phyloP scores from a whole-genome alignment of 257 asterid species.

The Solanum tacnaense region DNA sequence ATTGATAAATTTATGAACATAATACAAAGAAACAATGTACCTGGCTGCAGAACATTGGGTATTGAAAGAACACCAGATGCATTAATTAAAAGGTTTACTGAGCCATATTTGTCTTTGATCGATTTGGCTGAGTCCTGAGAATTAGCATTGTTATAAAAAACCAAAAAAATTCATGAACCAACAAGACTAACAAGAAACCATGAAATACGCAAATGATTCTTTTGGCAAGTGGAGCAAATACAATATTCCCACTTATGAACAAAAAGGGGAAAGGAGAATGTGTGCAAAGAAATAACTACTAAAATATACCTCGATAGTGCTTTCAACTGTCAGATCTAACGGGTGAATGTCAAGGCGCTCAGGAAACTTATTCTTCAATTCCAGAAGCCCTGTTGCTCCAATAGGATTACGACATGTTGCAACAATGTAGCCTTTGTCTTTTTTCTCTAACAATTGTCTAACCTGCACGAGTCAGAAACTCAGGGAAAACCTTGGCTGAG shows the following conservation, averaged over 20 bases:
- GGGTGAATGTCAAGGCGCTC: conserved; percentile 67
- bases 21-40: conserved; percentile 21
- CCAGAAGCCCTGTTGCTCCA: conserved; percentile 52
- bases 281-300: background rate
- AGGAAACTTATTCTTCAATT: conserved; percentile 52
- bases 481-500: background rate
- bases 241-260: background rate
- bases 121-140: conserved; percentile 61
- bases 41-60: conserved; percentile 74
- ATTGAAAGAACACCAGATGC: conserved; percentile 83
- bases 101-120: conserved; percentile 66
- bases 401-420: conserved; percentile 90
- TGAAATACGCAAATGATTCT: background rate
- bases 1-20: background rate
- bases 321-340: conserved; percentile 70
- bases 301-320: conserved; percentile 65
- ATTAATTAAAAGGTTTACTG: conserved; percentile 70
- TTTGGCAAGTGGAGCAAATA: background rate
- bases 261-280: background rate
- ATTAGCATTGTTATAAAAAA: background rate
- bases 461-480: conserved; percentile 30
- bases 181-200: background rate
- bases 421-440: conserved; percentile 44
- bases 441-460: conserved; percentile 70
- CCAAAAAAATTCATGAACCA: background rate